Evolutionary conservation across 768 basidiomycete genomes (phyloP).

Genomic region (Glaciozyma martinii): DNA sequence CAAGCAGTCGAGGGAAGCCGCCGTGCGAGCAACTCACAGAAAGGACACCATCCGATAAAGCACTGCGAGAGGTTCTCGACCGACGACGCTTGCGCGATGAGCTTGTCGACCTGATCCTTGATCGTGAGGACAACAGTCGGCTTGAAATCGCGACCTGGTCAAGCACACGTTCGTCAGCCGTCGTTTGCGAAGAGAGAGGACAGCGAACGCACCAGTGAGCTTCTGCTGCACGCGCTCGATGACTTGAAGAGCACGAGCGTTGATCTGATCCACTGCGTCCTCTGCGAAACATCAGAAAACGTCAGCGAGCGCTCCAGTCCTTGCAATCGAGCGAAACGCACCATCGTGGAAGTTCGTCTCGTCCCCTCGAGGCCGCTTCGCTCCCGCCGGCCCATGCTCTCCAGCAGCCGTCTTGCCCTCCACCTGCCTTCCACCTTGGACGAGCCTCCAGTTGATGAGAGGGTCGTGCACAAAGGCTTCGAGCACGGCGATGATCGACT

Average conservation of each 20-base stretch:
- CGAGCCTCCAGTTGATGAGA: conserved; percentile 63
- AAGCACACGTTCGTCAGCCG: background rate
- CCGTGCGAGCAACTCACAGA: background rate
- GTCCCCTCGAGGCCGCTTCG: conserved; percentile 23
- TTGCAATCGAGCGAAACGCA: background rate
- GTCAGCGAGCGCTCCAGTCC: background rate
- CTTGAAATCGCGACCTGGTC: conserved; percentile 81
- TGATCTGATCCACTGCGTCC: conserved; percentile 70
- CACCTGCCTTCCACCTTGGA: conserved; percentile 27
- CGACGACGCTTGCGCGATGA: conserved; percentile 87
- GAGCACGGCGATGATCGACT: conserved; percentile 96
- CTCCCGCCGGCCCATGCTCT: conserved; percentile 16
- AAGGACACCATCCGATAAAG: conserved; percentile 37
- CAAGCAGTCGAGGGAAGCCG: no score
- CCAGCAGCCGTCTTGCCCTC: conserved; percentile 10
- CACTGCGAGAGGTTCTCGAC: conserved; percentile 93
- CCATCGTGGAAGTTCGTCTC: conserved; percentile 30
- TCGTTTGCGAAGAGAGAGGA: background rate
- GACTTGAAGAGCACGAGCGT: conserved; percentile 79
- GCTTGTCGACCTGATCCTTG: conserved; percentile 76
- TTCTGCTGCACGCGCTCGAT: conserved; percentile 94
- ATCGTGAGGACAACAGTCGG: conserved; percentile 65
- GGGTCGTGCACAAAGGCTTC: conserved; percentile 99
- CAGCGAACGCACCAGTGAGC: conserved; percentile 59
- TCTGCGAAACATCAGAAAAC: conserved; percentile 40